These are phyloP conservation scores for Boletus patriciae DNA, from an alignment of 768 basidiomycete species.

Conservation along the genomic window DNA sequence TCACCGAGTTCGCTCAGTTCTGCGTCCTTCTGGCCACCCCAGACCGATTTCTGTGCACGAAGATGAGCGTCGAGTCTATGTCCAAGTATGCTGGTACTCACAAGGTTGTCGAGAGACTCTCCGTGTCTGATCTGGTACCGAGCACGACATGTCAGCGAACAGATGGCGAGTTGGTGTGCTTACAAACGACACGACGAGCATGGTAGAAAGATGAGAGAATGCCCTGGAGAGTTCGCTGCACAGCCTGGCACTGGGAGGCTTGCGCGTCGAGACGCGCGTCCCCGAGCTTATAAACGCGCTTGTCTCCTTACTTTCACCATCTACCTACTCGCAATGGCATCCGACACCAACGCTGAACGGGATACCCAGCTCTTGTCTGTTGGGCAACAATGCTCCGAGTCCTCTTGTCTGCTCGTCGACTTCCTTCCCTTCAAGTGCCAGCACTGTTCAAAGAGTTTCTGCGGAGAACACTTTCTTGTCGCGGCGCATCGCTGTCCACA, in stretches of 20 bases:
- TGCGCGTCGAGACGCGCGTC: constrained; percentile 34
- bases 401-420: constrained; percentile 70
- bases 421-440: constrained; percentile 87
- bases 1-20: constrained; percentile 73
- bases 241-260: constrained; percentile 7
- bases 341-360: constrained; percentile 33
- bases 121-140: constrained; percentile 66
- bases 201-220: constrained; percentile 1
- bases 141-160: constrained; percentile 1
- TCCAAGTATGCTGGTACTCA: constrained; percentile 29
- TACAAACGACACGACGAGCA: constrained; percentile 30
- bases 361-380: constrained; percentile 62
- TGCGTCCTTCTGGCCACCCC: constrained; percentile 79
- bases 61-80: neutral
- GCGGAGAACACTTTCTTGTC: constrained; percentile 77
- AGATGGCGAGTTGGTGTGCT: constrained; percentile 1
- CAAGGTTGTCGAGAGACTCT: constrained; percentile 75
- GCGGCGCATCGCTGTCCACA: constrained; percentile 63
- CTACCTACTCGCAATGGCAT: neutral
- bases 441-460: constrained; percentile 69
- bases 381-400: constrained; percentile 69
- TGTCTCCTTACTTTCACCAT: constrained; percentile 1
- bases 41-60: constrained; percentile 43
- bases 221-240: neutral
- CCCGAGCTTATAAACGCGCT: constrained; percentile 20